Evolutionary conservation across 768 basidiomycete species (phyloP), one percentile per base, ranked within the genome.

Genomic region (Suillus paluster): DNA sequence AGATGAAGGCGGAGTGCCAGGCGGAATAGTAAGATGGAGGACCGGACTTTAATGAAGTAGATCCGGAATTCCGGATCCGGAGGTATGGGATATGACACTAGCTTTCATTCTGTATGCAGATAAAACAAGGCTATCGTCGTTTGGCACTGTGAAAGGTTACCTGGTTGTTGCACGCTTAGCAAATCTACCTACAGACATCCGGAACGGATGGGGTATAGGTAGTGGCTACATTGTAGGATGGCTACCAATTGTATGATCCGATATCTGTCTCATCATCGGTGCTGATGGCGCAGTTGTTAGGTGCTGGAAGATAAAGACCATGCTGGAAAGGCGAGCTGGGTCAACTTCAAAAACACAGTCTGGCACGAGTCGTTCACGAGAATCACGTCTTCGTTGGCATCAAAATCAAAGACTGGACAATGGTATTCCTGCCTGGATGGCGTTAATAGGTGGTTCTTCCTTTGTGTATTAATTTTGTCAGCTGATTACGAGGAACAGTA

Each of bases 71-170:
- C n/a, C n/a, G n/a, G n/a, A n/a, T n/a, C n/a, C n/a, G n/a, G n/a
- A n/a, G n/a, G n/a, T n/a, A n/a, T n/a, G n/a, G n/a, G n/a, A n/a
- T n/a, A n/a, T n/a, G n/a, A n/a, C n/a, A 0, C 64, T 78, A 14
- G 61, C 64, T 5, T 69, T 77, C 27, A 74, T 79, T 33, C 46
- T 81, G 0, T 81, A 79, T 70, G 76, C 78, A 4, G 77, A 81
- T 64, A 80, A 80, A 54, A 72, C 75, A 1, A 68, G 71, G 21
- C 66, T 80, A 0, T 81, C 77, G 11, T 72, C 74, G 5, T 80
- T 80, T 67, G 76, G 77, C 0, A 77, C 75, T 3, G 68, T 66
- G 45, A 78, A 78, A 60, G 79, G 74, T 1, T 77, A 80, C 60
- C 79, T 75, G 0, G 73, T 79, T 1, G 64, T 80, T 54, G 74